These are phyloP conservation scores for Fraxinus angustifolia DNA, from an alignment of 305 asterid genomes.

Conservation along the genomic window DNA sequence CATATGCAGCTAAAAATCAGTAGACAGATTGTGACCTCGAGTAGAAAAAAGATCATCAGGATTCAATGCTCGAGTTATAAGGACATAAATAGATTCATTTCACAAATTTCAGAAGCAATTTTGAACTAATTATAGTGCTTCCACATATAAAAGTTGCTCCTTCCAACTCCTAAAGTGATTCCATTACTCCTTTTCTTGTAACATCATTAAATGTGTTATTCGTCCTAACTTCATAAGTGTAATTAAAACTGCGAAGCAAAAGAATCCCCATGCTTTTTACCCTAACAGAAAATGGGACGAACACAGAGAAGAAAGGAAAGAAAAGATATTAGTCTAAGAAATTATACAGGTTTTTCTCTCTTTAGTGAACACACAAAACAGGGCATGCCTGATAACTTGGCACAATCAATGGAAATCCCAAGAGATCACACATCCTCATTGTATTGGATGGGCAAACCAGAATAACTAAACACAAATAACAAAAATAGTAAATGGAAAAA, in stretches of 20 bases:
- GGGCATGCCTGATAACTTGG: neutral
- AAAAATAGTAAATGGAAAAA: neutral
- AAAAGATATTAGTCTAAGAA: neutral
- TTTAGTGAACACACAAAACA: neutral
- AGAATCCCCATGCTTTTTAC: neutral
- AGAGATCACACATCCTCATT: neutral
- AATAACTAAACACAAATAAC: neutral
- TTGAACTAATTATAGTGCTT: neutral
- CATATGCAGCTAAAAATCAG: constrained; percentile 36
- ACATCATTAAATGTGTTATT: neutral
- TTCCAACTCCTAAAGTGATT: neutral
- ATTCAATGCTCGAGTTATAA: neutral
- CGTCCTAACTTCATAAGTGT: neutral
- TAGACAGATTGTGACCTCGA: constrained; percentile 12
- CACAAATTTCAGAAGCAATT: constrained; percentile 8
- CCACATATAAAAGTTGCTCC: neutral
- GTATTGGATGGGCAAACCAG: neutral
- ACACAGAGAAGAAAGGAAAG: neutral
- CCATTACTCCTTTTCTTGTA: neutral
- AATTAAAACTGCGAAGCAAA: neutral
- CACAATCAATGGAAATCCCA: neutral
- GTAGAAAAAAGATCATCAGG: neutral
- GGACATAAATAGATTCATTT: constrained; percentile 13
- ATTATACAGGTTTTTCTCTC: neutral
- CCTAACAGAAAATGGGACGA: neutral